These are phyloP conservation scores for Endocarpon pusillum DNA, from an alignment of 495 filamentous ascomycete species.

Conservation along the genomic window DNA sequence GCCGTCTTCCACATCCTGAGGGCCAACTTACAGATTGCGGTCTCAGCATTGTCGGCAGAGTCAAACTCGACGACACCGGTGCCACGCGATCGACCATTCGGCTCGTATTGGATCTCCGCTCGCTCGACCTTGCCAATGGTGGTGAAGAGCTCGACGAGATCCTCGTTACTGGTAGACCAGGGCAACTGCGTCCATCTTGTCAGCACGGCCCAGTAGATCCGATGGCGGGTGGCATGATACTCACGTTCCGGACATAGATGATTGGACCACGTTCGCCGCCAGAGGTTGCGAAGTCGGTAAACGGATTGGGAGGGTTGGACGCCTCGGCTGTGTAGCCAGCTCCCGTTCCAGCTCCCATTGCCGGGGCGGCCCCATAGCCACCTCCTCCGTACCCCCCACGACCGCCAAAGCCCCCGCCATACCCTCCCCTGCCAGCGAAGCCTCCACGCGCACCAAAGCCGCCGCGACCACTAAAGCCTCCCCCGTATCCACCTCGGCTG, in stretches of 20 bases:
- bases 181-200: constrained; percentile 45
- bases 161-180: constrained; percentile 97
- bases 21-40: constrained; percentile 51
- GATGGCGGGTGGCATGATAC: too few relatives aligned
- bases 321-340: constrained; percentile 28
- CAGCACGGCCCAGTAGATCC: background rate
- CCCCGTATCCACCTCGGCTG: constrained; percentile 29
- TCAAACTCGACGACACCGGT: constrained; percentile 94
- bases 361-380: constrained; percentile 23
- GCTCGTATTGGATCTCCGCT: constrained; percentile 96
- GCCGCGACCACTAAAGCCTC: constrained; percentile 33
- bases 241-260: constrained; percentile 95
- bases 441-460: constrained; percentile 34
- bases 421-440: constrained; percentile 24
- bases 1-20: too few relatives aligned
- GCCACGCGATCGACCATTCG: constrained; percentile 85
- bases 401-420: constrained; percentile 26
- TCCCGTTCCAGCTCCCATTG: constrained; percentile 20
- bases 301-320: constrained; percentile 63
- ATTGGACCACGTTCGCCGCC: constrained; percentile 66
- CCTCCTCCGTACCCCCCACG: constrained; percentile 16
- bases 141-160: constrained; percentile 86
- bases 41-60: constrained; percentile 66
- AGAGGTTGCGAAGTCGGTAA: constrained; percentile 84
- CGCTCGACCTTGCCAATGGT: constrained; percentile 97